Percentiles rank a stretch among this genome's conserved stretches.
Conservation (phyloP, 129 eudicot genomes). For the Flaveria bidentis region DNA sequence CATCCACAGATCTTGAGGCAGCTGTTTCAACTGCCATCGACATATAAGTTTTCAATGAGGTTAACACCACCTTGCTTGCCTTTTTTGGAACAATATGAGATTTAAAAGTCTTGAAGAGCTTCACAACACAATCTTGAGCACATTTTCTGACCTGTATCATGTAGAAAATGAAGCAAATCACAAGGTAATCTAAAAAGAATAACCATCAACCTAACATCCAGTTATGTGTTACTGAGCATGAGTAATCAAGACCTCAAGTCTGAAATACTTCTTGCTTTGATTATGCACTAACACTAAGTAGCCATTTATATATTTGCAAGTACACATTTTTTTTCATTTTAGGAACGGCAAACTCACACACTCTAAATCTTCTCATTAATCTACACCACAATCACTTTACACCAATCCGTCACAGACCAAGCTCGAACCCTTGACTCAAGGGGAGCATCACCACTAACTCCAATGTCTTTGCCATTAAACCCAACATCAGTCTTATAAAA, state of each 20-base stretch:
- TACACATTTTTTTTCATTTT: background rate
- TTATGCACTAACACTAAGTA: background rate
- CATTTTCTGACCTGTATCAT: conserved; percentile 86
- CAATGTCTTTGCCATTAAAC: no score
- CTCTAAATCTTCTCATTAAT: no score
- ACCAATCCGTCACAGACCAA: no score
- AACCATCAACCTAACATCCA: background rate
- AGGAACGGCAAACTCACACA: no score
- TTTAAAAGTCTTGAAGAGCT: conserved; percentile 59
- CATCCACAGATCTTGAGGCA: conserved; percentile 37
- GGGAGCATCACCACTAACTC: no score
- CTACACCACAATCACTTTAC: no score
- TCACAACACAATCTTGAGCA: conserved; percentile 79
- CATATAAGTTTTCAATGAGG: conserved; percentile 53
- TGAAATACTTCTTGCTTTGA: background rate
- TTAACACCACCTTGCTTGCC: conserved; percentile 67
- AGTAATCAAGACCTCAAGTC: background rate
- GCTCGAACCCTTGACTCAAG: no score
- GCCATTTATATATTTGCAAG: background rate
- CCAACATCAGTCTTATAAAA: no score
- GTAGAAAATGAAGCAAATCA: conserved; percentile 13
- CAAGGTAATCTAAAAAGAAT: conserved; percentile 3
- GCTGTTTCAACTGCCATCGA: conserved; percentile 44
- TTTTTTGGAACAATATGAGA: conserved; percentile 42
- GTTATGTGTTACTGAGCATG: conserved; percentile 1